Evolutionary conservation across 1,284 basidiomycete genomes (phyloP), one percentile per base, ranked within the genome.

Genomic region (Cryptococcus jaspeensis): DNA sequence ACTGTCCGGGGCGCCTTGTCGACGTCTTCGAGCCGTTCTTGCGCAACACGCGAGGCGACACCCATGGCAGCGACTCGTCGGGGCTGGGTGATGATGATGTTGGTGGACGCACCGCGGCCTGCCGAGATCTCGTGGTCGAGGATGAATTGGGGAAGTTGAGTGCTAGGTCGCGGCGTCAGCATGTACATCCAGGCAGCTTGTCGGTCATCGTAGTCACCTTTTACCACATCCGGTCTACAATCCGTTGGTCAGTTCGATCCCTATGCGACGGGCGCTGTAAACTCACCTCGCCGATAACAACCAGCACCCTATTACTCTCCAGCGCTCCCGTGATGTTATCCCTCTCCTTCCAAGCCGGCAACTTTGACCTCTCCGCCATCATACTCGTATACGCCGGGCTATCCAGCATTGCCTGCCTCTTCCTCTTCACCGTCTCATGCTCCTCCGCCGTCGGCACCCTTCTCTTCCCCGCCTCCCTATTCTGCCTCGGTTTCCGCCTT

Each of bases 81-180:
- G 15, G 93, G 93, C 70, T 97, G 93, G 2, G 94, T 96, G 13
- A 95, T 82, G 44, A 97, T 80, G 52, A 97, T 92, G 22, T 85
- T 89, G 40, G 87, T 85, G 36, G 81, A 80, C 13, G 86, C 84
- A 11, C 91, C 92, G 35, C 79, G 75, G 5, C 81, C 81, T 0
- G 81, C 76, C 8, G 78, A 65, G 57, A 96, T 93, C 46, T 90
- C 83, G 56, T 81, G 85, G 69, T 97, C 93, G 42, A 92, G 79
- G 50, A 93, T 85, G 64, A 92, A 94, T 70, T 95, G 92, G 15
- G 92, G 92, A 16, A 93, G 86, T 86, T 78, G 69, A 20, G 77
- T 77, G 56, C 67, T 66, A 37, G 13, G 8, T 46, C 6, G 28
- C 28, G 28, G 9, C 28, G 28, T 32, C 28, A 32, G 13, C 5